phyloP scores from a whole-genome alignment of 2,329 filamentous ascomycete species.

The Triangularia setosa region DNA sequence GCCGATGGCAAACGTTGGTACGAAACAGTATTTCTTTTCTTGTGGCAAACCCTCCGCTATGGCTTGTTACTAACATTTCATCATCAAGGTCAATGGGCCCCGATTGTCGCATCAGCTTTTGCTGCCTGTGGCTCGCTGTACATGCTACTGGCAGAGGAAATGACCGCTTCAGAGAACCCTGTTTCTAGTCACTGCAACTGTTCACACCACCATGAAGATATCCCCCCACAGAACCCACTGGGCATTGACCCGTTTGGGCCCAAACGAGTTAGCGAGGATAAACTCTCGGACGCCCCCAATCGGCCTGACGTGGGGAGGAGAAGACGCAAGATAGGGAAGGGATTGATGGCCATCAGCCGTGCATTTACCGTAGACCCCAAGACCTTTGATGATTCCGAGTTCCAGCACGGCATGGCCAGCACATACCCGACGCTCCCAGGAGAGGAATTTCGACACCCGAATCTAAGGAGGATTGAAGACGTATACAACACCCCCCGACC shows the following conservation, averaged over 20 bases:
- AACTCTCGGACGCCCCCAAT: conserved; percentile 9
- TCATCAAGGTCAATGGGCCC: conserved; percentile 53
- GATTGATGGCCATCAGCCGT: conserved; percentile 41
- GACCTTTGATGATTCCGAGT: conserved; percentile 47
- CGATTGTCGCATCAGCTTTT: conserved; percentile 55
- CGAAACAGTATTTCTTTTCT: conserved; percentile 22
- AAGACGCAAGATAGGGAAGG: conserved; percentile 38
- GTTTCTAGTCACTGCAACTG: conserved; percentile 25
- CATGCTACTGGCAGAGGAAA: conserved; percentile 41
- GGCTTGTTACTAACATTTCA: conserved; percentile 12
- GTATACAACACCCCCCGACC: conserved; percentile 37
- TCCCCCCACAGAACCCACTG: not conserved
- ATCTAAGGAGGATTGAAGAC: conserved; percentile 36
- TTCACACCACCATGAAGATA: conserved; percentile 12
- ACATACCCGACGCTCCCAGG: conserved; percentile 56
- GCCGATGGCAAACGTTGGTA: conserved; percentile 58
- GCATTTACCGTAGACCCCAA: conserved; percentile 45
- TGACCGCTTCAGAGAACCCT: conserved; percentile 9
- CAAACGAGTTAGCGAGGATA: not conserved
- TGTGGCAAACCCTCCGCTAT: not conserved
- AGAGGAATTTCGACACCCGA: conserved; percentile 43
- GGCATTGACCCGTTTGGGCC: not conserved
- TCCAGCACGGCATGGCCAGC: conserved; percentile 42
- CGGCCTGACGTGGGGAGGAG: not conserved
- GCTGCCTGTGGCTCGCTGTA: conserved; percentile 58